phyloP scores from a whole-genome alignment of 768 basidiomycete genomes.

The Coprinopsis sp. region DNA sequence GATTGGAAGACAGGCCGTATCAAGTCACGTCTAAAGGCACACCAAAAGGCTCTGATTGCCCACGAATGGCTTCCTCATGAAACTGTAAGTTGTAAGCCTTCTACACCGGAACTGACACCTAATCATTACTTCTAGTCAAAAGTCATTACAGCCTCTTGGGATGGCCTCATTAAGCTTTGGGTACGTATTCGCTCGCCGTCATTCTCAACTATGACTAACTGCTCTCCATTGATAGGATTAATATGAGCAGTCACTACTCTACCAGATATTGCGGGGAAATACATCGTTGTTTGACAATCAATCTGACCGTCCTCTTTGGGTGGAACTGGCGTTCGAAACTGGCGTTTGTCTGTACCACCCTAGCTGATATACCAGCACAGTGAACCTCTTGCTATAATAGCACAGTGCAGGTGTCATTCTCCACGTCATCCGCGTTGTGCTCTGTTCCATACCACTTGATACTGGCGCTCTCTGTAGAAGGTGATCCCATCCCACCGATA shows the following conservation, averaged over 20 bases:
- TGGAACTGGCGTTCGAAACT: too few relatives aligned
- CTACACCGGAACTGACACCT: constrained; percentile 21
- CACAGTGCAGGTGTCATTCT: too few relatives aligned
- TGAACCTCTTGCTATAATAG: too few relatives aligned
- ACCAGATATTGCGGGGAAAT: too few relatives aligned
- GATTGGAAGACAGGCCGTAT: constrained; percentile 99
- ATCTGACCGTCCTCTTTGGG: too few relatives aligned
- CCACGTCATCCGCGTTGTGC: too few relatives aligned
- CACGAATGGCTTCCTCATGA: constrained; percentile 99
- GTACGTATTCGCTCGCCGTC: constrained; percentile 39
- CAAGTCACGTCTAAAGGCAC: constrained; percentile 83
- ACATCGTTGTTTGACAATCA: too few relatives aligned
- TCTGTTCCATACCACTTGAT: too few relatives aligned
- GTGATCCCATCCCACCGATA: background rate
- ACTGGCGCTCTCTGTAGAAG: too few relatives aligned
- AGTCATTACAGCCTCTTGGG: constrained; percentile 96
- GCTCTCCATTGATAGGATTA: constrained; percentile 32
- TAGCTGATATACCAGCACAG: too few relatives aligned
- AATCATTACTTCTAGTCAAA: constrained; percentile 64
- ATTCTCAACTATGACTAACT: constrained; percentile 11
- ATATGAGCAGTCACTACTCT: too few relatives aligned
- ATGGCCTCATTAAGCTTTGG: constrained; percentile 97
- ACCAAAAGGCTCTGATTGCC: constrained; percentile 94
- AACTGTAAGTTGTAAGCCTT: constrained; percentile 68
- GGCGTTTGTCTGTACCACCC: too few relatives aligned